phyloP scores from a whole-genome alignment of 306 rosid genomes.

The Morella rubra region DNA sequence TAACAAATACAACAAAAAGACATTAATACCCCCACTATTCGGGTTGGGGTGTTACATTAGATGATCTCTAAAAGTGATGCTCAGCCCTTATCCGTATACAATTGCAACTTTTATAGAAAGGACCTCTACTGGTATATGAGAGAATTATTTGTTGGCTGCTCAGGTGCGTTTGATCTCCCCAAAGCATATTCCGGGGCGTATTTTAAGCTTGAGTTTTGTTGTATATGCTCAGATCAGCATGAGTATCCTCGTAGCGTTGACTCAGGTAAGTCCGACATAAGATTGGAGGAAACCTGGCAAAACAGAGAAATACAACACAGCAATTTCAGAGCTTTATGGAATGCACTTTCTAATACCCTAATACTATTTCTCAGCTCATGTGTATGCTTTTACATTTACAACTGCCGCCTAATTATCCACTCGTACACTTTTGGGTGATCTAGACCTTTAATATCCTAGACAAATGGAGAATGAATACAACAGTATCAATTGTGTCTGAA shows the following conservation, averaged over 20 bases:
- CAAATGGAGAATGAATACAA: neutral
- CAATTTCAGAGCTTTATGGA: too few species aligned
- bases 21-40: too few species aligned
- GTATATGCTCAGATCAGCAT: conserved; percentile 52
- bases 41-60: too few species aligned
- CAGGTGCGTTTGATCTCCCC: conserved; percentile 3
- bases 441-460: neutral
- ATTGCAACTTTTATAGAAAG: neutral
- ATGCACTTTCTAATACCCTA: neutral
- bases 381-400: neutral
- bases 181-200: neutral
- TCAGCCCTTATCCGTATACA: neutral
- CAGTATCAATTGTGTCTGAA: neutral
- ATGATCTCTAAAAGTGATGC: too few species aligned
- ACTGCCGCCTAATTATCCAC: neutral
- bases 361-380: neutral
- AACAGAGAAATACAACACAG: neutral
- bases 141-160: neutral
- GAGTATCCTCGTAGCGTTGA: conserved; percentile 75
- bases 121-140: neutral
- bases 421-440: neutral
- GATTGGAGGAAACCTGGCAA: conserved; percentile 72
- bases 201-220: conserved; percentile 30
- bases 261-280: conserved; percentile 54
- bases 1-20: too few species aligned